Conservation (phyloP, 768 basidiomycete species). For the Agrocybe praecox region DNA sequence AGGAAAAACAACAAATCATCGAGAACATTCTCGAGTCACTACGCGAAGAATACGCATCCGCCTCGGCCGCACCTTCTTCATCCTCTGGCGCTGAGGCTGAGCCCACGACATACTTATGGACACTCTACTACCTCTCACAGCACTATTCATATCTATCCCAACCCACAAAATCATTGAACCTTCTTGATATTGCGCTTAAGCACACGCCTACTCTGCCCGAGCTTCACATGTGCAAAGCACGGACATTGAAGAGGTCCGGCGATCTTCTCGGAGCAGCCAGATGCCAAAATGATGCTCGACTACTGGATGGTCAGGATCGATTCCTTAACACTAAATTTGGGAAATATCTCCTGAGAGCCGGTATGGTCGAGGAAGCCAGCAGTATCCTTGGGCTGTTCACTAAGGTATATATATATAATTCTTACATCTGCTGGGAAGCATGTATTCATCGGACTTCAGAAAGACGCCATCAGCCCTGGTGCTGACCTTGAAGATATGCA, state of each 20-base stretch:
- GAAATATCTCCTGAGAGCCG: conserved; percentile 88
- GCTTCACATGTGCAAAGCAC: conserved; percentile 78
- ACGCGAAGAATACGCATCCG: conserved; percentile 32
- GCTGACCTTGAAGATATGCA: conserved; percentile 96
- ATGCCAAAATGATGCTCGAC: conserved; percentile 78
- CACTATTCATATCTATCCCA: conserved; percentile 73
- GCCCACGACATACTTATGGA: conserved; percentile 91
- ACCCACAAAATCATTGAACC: conserved; percentile 53
- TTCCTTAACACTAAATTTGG: conserved; percentile 93
- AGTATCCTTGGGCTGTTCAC: conserved; percentile 85
- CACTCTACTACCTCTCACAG: conserved; percentile 92
- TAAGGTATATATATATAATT: conserved; percentile 53
- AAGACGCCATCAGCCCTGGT: conserved; percentile 76
- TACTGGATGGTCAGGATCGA: conserved; percentile 91
- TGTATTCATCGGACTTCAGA: conserved; percentile 45
- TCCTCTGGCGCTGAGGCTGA: conserved; percentile 37
- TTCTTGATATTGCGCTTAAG: conserved; percentile 64
- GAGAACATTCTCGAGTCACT: conserved; percentile 67
- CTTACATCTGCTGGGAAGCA: neutral
- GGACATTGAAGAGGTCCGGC: conserved; percentile 84
- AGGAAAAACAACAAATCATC: conserved; percentile 65
- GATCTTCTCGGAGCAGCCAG: conserved; percentile 76
- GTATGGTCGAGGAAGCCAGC: conserved; percentile 75
- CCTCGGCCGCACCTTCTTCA: neutral
- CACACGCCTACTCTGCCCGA: conserved; percentile 97